Base-by-base conservation (phyloP, 2,329 filamentous ascomycete species). In the Berkeleyomyces basicola region DNA sequence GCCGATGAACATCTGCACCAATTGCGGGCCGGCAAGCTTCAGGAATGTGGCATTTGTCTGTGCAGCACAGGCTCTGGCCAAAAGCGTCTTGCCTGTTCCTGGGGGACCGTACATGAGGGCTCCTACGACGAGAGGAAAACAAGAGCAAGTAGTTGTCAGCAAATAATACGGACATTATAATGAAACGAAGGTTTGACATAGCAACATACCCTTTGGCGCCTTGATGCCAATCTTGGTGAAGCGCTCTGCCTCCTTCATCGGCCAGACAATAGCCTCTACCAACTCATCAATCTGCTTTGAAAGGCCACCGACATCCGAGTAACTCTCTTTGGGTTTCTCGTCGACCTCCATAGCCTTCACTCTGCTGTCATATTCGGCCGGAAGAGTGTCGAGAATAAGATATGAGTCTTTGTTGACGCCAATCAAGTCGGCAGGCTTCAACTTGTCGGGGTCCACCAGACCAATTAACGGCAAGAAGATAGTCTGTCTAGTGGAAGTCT, bases 221-320 rank as follows among this genome's bases (percentile, higher is more conserved):
- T 99, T 99, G 80, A 99, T 99, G 68, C 93, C 93, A 70, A 99
- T 96, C 82, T 96, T 97, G 82, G 96, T 97, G 79, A 99, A 99
- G 23, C 92, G 84, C 69, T 99, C 95, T 1, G 93, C 91, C 77
- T 99, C 92, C 82, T 97, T 97, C 93, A 99, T 99, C 1, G 93
- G 93, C 92, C 92, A 97, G 39, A 99, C 93, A 59, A 99, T 93
- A 63, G 93, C 93, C 77, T 99, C 93, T 7, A 99, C 91, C 62
- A 99, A 82, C 77, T 99, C 95, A 74, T 96, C 92, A 71, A 99
- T 99, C 79, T 99, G 93, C 78, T 99, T 99, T 76, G 96, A 91
- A 70, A 99, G 75, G 60, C 93, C 93, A 76, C 93, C 93, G 11
- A 99, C 95, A 77, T 99, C 93, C 62, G 86, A 93, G 77, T 99